These are phyloP conservation scores for Ilyonectria destructans DNA, from an alignment of 2,329 filamentous ascomycete species.

Conservation along the genomic window DNA sequence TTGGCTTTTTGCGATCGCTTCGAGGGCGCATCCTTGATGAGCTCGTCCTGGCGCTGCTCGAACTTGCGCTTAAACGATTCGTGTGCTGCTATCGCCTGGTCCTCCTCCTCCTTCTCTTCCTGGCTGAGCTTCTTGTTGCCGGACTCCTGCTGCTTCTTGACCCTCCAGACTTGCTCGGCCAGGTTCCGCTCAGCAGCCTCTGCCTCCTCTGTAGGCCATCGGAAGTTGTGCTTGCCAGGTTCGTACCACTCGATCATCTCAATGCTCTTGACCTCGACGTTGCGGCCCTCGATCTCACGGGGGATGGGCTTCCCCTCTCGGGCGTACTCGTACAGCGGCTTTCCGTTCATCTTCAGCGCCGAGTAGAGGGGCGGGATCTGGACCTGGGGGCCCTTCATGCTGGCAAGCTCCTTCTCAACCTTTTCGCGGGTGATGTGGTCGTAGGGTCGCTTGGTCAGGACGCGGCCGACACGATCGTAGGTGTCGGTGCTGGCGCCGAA, in stretches of 20 bases:
- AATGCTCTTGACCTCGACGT: slow-evolving; percentile 84
- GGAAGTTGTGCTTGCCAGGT: slow-evolving; percentile 83
- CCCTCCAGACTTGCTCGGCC: slow-evolving; percentile 80
- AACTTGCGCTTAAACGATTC: slow-evolving; percentile 73
- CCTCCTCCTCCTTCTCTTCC: slow-evolving; percentile 71
- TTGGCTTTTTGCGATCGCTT: slow-evolving; percentile 52
- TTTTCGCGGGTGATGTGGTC: slow-evolving; percentile 85
- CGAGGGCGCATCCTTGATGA: slow-evolving; percentile 67
- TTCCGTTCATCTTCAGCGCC: slow-evolving; percentile 92
- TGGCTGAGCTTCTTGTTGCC: slow-evolving; percentile 66
- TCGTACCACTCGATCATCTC: slow-evolving; percentile 90
- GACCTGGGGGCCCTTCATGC: slow-evolving; percentile 87
- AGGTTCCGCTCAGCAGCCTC: slow-evolving; percentile 82
- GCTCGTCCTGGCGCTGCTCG: slow-evolving; percentile 71
- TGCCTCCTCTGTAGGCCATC: slow-evolving; percentile 87
- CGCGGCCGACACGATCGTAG: slow-evolving; percentile 89
- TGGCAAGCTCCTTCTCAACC: slow-evolving; percentile 82
- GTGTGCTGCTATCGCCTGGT: slow-evolving; percentile 69
- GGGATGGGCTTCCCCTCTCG: slow-evolving; percentile 90
- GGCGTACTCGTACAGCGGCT: slow-evolving; percentile 96
- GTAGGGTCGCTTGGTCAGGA: slow-evolving; percentile 83
- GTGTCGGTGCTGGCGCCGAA: slow-evolving; percentile 95
- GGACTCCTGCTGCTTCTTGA: slow-evolving; percentile 71
- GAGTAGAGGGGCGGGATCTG: slow-evolving; percentile 96
- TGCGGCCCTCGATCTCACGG: slow-evolving; percentile 84